phyloP scores from a whole-genome alignment of 352 stramenopile genomes.

The Phytopythium montanum region DNA sequence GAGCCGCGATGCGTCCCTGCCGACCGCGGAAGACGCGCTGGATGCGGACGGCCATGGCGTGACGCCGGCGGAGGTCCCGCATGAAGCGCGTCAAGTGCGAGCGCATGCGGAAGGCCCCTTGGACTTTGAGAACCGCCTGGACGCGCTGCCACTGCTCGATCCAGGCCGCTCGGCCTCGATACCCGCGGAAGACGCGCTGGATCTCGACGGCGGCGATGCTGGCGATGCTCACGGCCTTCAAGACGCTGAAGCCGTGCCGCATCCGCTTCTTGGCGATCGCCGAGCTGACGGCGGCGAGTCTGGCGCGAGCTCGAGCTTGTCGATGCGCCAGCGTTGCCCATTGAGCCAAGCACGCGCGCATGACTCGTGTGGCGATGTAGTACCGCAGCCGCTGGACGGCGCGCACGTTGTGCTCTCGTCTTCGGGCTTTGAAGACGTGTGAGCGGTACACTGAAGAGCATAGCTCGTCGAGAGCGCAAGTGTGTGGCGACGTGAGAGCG shows the following conservation, averaged over 20 bases:
- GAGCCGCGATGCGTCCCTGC: constrained; percentile 33
- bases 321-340: constrained; percentile 36
- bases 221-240: constrained; percentile 38
- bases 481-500: constrained; percentile 25
- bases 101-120: constrained; percentile 63
- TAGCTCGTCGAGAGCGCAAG: constrained; percentile 52
- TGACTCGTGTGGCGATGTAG: constrained; percentile 36
- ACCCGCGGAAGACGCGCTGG: constrained; percentile 53
- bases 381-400: constrained; percentile 51
- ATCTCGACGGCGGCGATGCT: constrained; percentile 61
- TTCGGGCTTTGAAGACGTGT: constrained; percentile 38
- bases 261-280: constrained; percentile 14
- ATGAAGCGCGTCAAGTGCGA: constrained; percentile 51
- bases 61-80: constrained; percentile 28
- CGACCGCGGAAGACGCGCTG: constrained; percentile 65
- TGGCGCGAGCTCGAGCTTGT: constrained; percentile 23
- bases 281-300: constrained; percentile 23
- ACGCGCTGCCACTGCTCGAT: constrained; percentile 25
- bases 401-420: constrained; percentile 41
- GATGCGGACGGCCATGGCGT: constrained; percentile 49
- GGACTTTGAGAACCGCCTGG: constrained; percentile 49
- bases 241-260: constrained; percentile 27
- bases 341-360: constrained; percentile 33
- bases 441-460: constrained; percentile 47
- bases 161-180: constrained; percentile 30